Evolutionary conservation across 306 rosid genomes (phyloP), one percentile per base, ranked within the genome.

Genomic region (Quercus cerris): DNA sequence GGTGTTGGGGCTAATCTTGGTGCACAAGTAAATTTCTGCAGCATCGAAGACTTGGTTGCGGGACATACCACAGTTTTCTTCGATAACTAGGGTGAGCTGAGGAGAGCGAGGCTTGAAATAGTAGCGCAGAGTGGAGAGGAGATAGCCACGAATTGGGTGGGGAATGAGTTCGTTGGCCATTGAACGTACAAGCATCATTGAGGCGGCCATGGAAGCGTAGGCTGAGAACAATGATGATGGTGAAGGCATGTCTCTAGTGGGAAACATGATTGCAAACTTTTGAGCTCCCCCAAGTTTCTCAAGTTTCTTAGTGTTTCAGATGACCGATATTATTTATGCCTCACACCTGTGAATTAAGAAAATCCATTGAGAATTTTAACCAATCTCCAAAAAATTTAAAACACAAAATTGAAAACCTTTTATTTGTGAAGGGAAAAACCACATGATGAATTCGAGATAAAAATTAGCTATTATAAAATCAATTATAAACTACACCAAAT

Each of bases 21-120:
- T 81, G 76, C 87, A 86, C 64, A 94, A 80, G 86, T 91, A 92
- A 2, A 86, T 56, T 46, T 90, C 91, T 0, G 97, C 95, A 0
- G 99, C 99, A 7, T 91, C 95, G 30, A 76, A 94, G 30, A 94
- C 85, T 81, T 88, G 90, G 84, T 94, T 94, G 23, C 90, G 82
- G 17, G 85, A 25, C 3, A 92, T 87, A 55, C 91, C 91, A 12
- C 8, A 58, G 14, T 81, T 78, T 23, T 94, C 97, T 69, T 94
- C 97, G 75, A 94, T 85, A 84, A 94, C 30, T 1, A 94, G 91
- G 12, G 97, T 92, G 83, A 94, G 89, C 2, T n/a, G 18, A 1
- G 85, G 25, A n/a, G 94, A 80, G 13, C 71, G 80, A 3, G 86
- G 74, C 69, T 85, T 88, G 81, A 93, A 75, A 33, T 92, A 20